Evolutionary conservation across 495 filamentous ascomycete genomes (phyloP).

Genomic region (Penicillium ucsense): DNA sequence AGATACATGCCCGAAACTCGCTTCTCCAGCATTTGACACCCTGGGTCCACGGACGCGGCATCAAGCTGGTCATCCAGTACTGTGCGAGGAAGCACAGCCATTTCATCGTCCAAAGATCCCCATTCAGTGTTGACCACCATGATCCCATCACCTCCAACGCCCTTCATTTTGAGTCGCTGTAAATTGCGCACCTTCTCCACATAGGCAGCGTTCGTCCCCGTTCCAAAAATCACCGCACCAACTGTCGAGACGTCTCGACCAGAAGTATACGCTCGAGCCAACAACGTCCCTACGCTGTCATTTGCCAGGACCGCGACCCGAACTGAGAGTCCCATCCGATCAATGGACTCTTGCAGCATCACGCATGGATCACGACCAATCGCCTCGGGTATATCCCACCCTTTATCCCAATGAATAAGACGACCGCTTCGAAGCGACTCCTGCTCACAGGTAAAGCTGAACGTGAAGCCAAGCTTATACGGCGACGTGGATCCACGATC

Average conservation of each 20-base stretch:
- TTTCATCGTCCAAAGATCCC: slow-evolving; percentile 18
- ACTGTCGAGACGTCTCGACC: slow-evolving; percentile 3
- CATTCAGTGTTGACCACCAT: slow-evolving; percentile 24
- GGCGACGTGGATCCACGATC: background rate
- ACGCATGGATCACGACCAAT: slow-evolving; percentile 10
- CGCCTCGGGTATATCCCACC: slow-evolving; percentile 16
- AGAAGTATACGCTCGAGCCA: slow-evolving; percentile 14
- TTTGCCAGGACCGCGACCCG: slow-evolving; percentile 11
- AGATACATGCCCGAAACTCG: background rate
- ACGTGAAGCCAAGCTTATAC: slow-evolving; percentile 15
- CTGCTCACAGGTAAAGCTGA: slow-evolving; percentile 15
- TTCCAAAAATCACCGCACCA: slow-evolving; percentile 17
- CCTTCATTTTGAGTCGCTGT: background rate
- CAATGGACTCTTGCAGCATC: slow-evolving; percentile 15
- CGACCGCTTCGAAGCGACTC: slow-evolving; percentile 7
- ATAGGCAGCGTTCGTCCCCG: slow-evolving; percentile 32
- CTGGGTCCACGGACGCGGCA: background rate
- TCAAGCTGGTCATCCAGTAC: background rate
- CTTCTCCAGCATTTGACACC: background rate
- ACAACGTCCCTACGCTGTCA: slow-evolving; percentile 13
- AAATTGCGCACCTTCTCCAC: slow-evolving; percentile 15
- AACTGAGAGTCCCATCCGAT: slow-evolving; percentile 8
- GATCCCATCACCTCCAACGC: background rate
- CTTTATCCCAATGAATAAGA: slow-evolving; percentile 17
- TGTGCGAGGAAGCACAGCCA: slow-evolving; percentile 9